A percentile compares a stretch with the other conserved stretches of the same genome.
These are phyloP conservation scores for Clonostachys sp. DNA, from an alignment of 2,329 filamentous ascomycete genomes.

Conservation along the genomic window DNA sequence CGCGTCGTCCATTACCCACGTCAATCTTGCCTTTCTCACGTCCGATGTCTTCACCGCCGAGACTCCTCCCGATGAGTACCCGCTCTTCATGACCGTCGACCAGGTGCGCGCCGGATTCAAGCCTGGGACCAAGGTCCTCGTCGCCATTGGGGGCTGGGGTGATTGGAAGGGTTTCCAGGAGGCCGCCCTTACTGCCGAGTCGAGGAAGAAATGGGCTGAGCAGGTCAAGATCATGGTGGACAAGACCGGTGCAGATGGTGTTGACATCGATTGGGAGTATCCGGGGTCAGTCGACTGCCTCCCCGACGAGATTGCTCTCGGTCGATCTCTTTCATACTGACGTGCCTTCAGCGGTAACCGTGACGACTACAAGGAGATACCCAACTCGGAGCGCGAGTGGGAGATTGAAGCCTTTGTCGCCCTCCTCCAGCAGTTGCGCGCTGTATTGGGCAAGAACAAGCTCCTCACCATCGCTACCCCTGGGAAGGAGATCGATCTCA, in stretches of 20 bases:
- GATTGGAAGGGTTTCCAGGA: slow-evolving; percentile 59
- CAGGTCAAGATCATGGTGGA: slow-evolving; percentile 62
- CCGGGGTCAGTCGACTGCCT: slow-evolving; percentile 30
- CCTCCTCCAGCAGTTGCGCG: slow-evolving; percentile 53
- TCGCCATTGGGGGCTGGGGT: slow-evolving; percentile 74
- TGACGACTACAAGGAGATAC: slow-evolving; percentile 61
- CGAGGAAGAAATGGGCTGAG: slow-evolving; percentile 53
- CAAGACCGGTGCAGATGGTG: slow-evolving; percentile 59
- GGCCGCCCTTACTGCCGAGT: slow-evolving; percentile 45
- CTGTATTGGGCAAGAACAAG: slow-evolving; percentile 49
- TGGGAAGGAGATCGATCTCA: slow-evolving; percentile 59
- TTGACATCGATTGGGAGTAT: slow-evolving; percentile 64
- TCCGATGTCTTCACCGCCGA: slow-evolving; percentile 46
- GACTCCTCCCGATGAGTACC: slow-evolving; percentile 24
- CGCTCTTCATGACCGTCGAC: slow-evolving; percentile 47
- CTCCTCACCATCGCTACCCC: slow-evolving; percentile 66
- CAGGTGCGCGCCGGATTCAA: slow-evolving; percentile 42
- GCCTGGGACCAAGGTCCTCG: slow-evolving; percentile 54
- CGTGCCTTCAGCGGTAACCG: slow-evolving; percentile 52
- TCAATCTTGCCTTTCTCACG: slow-evolving; percentile 53
- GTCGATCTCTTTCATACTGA: slow-evolving; percentile 24
- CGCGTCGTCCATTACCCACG: slow-evolving; percentile 45
- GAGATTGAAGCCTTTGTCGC: slow-evolving; percentile 62
- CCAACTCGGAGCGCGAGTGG: slow-evolving; percentile 54
- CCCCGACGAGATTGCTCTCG: not conserved